These are phyloP conservation scores for Trichosanthes cucumerina DNA, from an alignment of 306 rosid species.

Conservation along the genomic window DNA sequence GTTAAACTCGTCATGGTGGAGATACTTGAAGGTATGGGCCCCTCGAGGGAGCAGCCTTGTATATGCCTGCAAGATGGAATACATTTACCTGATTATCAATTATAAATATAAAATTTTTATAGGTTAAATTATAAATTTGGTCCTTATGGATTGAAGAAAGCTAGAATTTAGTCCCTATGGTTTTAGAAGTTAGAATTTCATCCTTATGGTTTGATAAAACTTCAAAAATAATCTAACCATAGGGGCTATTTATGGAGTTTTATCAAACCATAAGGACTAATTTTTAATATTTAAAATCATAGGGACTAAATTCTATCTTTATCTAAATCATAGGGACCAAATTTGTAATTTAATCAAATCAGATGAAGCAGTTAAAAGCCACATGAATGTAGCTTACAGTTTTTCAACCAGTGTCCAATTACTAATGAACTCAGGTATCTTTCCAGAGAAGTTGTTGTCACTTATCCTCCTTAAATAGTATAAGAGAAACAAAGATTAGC, in stretches of 20 bases:
- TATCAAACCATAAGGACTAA: too few species aligned
- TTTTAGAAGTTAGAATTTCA: too few species aligned
- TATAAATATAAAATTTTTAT: not conserved
- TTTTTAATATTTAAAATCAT: too few species aligned
- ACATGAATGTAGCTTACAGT: slow-evolving; percentile 45
- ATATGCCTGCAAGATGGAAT: slow-evolving; percentile 48
- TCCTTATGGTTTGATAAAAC: too few species aligned
- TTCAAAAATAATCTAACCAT: too few species aligned
- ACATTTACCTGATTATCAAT: not conserved
- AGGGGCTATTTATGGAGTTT: too few species aligned
- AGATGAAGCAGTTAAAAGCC: slow-evolving; percentile 14
- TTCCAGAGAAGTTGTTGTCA: slow-evolving; percentile 67
- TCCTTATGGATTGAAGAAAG: too few species aligned
- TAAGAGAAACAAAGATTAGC: slow-evolving; percentile 12
- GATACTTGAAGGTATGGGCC: slow-evolving; percentile 79
- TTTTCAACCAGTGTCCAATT: slow-evolving; percentile 51
- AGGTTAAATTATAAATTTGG: too few species aligned
- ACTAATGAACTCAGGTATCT: slow-evolving; percentile 69
- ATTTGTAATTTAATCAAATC: too few species aligned
- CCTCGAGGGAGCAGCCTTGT: slow-evolving; percentile 66
- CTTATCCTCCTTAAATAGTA: slow-evolving; percentile 57
- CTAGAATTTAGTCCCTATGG: too few species aligned
- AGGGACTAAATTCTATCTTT: too few species aligned
- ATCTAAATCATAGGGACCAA: too few species aligned
- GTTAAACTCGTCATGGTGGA: slow-evolving; percentile 47